phyloP scores from a whole-genome alignment of 495 filamentous ascomycete species.

The Pseudevernia furfuracea region DNA sequence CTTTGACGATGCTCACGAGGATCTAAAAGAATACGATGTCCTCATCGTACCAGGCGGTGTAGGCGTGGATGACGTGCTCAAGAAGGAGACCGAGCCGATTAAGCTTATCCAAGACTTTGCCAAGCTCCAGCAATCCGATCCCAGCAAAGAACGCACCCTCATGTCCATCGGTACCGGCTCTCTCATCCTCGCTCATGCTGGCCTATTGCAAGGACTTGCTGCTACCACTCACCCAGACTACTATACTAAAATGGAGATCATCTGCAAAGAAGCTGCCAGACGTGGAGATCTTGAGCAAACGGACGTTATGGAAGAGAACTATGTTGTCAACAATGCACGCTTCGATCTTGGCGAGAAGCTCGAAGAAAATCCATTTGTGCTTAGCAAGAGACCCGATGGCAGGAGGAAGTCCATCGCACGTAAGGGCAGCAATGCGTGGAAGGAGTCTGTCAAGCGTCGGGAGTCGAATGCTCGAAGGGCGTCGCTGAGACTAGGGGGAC shows the following conservation, averaged over 20 bases:
- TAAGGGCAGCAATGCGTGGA: slow-evolving; percentile 67
- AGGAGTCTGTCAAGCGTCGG: slow-evolving; percentile 52
- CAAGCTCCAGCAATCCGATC: slow-evolving; percentile 59
- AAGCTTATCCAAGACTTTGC: slow-evolving; percentile 57
- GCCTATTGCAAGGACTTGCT: slow-evolving; percentile 62
- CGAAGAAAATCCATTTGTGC: slow-evolving; percentile 68
- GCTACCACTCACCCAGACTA: slow-evolving; percentile 62
- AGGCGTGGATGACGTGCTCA: slow-evolving; percentile 41
- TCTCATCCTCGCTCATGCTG: slow-evolving; percentile 62
- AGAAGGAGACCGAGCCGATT: slow-evolving; percentile 48
- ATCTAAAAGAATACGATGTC: slow-evolving; percentile 62
- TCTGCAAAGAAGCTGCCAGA: slow-evolving; percentile 58
- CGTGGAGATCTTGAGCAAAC: slow-evolving; percentile 47
- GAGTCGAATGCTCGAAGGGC: slow-evolving; percentile 62
- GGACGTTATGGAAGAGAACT: slow-evolving; percentile 69
- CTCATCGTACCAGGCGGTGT: slow-evolving; percentile 59
- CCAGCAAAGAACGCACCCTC: slow-evolving; percentile 61
- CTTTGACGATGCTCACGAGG: slow-evolving; percentile 57
- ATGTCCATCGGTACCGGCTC: slow-evolving; percentile 71
- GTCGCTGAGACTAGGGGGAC: slow-evolving; percentile 56
- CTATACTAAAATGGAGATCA: slow-evolving; percentile 56
- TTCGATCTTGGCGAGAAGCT: slow-evolving; percentile 64
- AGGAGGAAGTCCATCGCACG: slow-evolving; percentile 54
- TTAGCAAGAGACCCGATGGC: slow-evolving; percentile 54
- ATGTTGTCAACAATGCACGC: slow-evolving; percentile 72